These are phyloP conservation scores for Metschnikowia borealis DNA, from an alignment of 805 yeast species.

Conservation along the genomic window DNA sequence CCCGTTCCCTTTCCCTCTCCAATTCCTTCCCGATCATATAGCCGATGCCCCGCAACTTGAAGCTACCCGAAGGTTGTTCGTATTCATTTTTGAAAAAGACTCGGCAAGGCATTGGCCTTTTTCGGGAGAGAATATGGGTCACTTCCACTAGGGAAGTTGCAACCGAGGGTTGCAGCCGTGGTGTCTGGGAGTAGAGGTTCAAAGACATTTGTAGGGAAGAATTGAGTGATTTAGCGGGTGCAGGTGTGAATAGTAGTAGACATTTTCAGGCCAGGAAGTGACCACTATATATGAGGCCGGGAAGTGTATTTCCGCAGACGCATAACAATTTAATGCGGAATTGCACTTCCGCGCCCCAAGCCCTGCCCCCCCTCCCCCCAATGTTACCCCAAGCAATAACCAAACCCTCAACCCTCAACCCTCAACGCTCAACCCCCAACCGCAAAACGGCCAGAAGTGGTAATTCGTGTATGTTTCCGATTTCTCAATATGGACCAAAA, in stretches of 20 bases:
- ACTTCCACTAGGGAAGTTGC: conserved; percentile 40
- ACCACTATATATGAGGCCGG: background rate
- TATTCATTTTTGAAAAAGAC: conserved; percentile 47
- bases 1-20: conserved; percentile 1
- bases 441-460: no score
- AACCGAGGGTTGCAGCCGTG: conserved; percentile 20
- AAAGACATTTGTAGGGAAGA: background rate
- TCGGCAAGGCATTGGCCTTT: conserved; percentile 28
- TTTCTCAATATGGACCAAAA: no score
- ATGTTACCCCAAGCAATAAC: no score
- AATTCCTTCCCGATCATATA: conserved; percentile 30
- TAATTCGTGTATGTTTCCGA: no score
- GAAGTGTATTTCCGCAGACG: background rate
- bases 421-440: no score
- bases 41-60: conserved; percentile 55
- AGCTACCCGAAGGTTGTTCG: conserved; percentile 55
- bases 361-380: no score
- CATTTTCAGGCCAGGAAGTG: background rate
- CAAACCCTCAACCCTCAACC: no score
- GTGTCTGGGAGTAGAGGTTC: background rate
- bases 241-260: no score
- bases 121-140: conserved; percentile 17
- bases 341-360: background rate
- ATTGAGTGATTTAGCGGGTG: background rate
- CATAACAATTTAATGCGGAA: background rate